Evolutionary conservation across 2,329 filamentous ascomycete species (phyloP).

Genomic region (Neopestalotiopsis sp.): DNA sequence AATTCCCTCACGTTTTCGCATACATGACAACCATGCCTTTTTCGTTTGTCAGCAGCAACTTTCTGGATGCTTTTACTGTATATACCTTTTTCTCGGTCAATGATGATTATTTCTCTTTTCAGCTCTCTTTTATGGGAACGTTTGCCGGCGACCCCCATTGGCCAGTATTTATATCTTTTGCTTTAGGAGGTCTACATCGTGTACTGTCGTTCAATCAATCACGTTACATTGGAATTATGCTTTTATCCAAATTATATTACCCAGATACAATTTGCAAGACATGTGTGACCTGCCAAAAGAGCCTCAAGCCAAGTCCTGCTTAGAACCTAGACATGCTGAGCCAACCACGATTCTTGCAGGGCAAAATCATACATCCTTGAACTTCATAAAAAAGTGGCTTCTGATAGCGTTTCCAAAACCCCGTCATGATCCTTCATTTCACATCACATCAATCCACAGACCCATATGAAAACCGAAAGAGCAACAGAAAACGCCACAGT

Average conservation of each 20-base stretch:
- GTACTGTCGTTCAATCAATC: background rate
- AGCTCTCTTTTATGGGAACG: background rate
- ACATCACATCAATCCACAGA: conserved; percentile 4
- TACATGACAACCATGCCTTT: background rate
- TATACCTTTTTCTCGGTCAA: background rate
- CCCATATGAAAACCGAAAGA: conserved; percentile 20
- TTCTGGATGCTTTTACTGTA: background rate
- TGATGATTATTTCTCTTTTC: too few relatives aligned
- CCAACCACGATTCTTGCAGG: background rate
- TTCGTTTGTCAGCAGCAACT: background rate
- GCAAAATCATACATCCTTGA: background rate
- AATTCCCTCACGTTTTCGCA: background rate
- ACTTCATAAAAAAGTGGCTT: background rate
- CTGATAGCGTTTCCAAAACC: background rate
- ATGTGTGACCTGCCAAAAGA: background rate
- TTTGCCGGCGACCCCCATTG: background rate
- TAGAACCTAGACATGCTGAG: background rate
- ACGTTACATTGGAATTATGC: background rate
- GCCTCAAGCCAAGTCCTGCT: background rate
- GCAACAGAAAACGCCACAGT: conserved; percentile 23
- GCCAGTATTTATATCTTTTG: background rate
- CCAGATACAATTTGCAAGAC: background rate
- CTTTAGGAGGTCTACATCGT: background rate
- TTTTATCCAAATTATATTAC: background rate
- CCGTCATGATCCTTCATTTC: background rate